These are phyloP conservation scores for Xylaria sp. DNA, from an alignment of 2,329 filamentous ascomycete genomes.

Conservation along the genomic window DNA sequence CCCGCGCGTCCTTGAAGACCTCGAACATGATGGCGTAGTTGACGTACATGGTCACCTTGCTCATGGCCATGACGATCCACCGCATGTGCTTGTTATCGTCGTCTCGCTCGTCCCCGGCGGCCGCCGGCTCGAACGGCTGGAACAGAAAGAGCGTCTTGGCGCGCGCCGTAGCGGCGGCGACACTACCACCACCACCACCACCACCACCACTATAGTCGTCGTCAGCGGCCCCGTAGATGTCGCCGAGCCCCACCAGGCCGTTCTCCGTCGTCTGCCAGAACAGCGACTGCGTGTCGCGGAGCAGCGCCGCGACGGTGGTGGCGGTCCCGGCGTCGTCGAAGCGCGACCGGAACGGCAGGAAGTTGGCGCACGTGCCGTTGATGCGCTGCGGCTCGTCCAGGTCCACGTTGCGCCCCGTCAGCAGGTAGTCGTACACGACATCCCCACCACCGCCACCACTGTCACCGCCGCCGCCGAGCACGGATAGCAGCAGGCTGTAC, in stretches of 20 bases:
- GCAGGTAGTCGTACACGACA: constrained; percentile 40
- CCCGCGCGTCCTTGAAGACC: constrained; percentile 16
- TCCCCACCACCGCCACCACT: constrained; percentile 19
- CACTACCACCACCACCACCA: too few relatives aligned
- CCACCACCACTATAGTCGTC: constrained; percentile 18
- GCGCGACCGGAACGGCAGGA: constrained; percentile 37
- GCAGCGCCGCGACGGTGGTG: constrained; percentile 15
- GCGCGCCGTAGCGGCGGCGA: constrained; percentile 27
- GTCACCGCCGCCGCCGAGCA: constrained; percentile 18
- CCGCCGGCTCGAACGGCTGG: constrained; percentile 36
- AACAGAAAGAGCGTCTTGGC: constrained; percentile 35
- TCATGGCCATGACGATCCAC: constrained; percentile 26
- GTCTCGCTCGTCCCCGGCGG: constrained; percentile 7
- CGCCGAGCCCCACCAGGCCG: constrained; percentile 29
- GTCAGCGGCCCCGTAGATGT: constrained; percentile 32
- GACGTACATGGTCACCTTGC: constrained; percentile 22
- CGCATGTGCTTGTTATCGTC: constrained; percentile 10
- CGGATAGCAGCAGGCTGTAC: constrained; percentile 35
- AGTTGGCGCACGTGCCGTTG: constrained; percentile 43
- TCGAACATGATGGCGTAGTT: constrained; percentile 23
- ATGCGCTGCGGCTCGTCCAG: constrained; percentile 40
- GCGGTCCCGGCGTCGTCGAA: constrained; percentile 9
- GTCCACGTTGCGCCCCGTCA: constrained; percentile 43
- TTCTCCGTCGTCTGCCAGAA: constrained; percentile 39
- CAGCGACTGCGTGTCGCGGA: constrained; percentile 27